These are phyloP conservation scores for Chytridium lagenaria DNA, from an alignment of 371 early-diverging fungal species.

Conservation along the genomic window DNA sequence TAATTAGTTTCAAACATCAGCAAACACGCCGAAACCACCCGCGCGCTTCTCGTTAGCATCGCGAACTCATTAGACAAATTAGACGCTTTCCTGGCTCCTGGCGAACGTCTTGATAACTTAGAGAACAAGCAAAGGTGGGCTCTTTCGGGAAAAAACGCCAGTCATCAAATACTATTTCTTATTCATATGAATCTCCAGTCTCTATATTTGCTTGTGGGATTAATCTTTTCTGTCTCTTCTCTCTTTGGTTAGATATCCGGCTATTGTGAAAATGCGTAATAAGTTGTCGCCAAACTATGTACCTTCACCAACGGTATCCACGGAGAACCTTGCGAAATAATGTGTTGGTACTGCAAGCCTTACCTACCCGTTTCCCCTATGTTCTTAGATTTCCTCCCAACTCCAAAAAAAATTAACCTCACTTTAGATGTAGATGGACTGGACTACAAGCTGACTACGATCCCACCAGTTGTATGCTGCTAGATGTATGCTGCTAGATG, in stretches of 20 bases:
- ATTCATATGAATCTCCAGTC: neutral
- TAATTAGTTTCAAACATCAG: constrained; percentile 1
- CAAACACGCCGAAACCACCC: constrained; percentile 11
- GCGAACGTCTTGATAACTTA: constrained; percentile 24
- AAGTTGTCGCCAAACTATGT: constrained; percentile 12
- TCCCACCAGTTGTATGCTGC: too few species aligned
- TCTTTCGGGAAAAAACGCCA: neutral
- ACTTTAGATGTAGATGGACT: too few species aligned
- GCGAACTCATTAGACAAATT: constrained; percentile 11
- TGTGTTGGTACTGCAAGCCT: too few species aligned
- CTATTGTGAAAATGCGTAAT: constrained; percentile 11
- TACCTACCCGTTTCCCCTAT: too few species aligned
- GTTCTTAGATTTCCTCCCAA: too few species aligned
- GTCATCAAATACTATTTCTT: neutral
- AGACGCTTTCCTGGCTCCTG: constrained; percentile 25
- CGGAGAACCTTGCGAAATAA: too few species aligned
- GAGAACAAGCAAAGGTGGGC: constrained; percentile 26
- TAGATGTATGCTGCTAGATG: too few species aligned
- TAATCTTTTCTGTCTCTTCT: neutral
- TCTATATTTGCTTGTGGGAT: neutral
- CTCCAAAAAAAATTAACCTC: too few species aligned
- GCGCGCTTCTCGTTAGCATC: constrained; percentile 17
- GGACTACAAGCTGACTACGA: too few species aligned
- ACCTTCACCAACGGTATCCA: neutral
- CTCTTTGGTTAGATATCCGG: neutral